Conservation (phyloP, 2,329 filamentous ascomycete species). For the Penicillium glabrum region DNA sequence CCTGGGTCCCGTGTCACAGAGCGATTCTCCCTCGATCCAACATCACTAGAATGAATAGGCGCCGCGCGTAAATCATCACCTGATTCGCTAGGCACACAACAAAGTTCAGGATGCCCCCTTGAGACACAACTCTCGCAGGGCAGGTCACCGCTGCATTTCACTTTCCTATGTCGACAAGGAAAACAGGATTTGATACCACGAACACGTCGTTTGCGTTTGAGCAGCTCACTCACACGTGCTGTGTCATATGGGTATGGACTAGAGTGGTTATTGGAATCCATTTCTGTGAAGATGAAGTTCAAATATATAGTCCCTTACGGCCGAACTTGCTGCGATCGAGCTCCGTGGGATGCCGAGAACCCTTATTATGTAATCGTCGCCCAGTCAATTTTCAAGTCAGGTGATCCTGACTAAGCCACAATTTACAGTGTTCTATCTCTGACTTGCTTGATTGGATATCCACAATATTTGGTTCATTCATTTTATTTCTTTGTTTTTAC, state of each 20-base stretch:
- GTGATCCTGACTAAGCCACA: too few relatives aligned
- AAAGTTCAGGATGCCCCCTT: conserved; percentile 20
- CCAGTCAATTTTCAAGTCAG: too few relatives aligned
- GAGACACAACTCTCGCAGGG: conserved; percentile 22
- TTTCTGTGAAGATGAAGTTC: background rate
- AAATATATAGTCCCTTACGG: background rate
- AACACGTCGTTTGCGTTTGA: conserved; percentile 22
- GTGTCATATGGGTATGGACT: conserved; percentile 23
- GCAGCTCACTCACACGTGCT: conserved; percentile 18
- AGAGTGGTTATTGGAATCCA: background rate
- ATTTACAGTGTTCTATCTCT: too few relatives aligned
- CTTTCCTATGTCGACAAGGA: conserved; percentile 25
- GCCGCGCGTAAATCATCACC: background rate
- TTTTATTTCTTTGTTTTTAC: too few relatives aligned
- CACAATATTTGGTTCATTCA: too few relatives aligned
- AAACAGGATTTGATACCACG: conserved; percentile 26
- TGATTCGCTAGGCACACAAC: background rate
- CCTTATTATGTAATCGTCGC: background rate
- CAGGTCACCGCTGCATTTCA: conserved; percentile 17
- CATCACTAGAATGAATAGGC: background rate
- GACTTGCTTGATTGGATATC: too few relatives aligned
- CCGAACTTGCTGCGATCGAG: background rate
- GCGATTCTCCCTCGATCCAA: background rate
- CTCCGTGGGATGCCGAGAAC: background rate
- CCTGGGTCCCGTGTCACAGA: background rate